These are phyloP conservation scores for Typha latifolia DNA, from an alignment of 176 grass and related monocot species.

Conservation along the genomic window DNA sequence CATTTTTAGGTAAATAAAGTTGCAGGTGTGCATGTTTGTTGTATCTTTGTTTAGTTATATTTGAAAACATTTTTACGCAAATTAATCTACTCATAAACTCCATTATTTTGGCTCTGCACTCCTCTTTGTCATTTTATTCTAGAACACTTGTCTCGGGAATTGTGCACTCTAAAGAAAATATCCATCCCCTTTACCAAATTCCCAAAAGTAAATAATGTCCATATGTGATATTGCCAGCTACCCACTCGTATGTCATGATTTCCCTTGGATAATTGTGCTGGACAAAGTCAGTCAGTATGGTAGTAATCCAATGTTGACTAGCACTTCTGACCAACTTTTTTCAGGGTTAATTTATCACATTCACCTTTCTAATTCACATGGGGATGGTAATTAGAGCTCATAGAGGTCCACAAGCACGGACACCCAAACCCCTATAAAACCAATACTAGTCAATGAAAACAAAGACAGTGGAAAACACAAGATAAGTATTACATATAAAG, in stretches of 20 bases:
- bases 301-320: too few relatives aligned
- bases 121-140: constrained; percentile 8
- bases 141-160: constrained; percentile 6
- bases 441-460: constrained; percentile 7
- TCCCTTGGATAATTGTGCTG: neutral
- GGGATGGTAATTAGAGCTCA: constrained; percentile 23
- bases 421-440: constrained; percentile 35
- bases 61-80: neutral
- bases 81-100: neutral
- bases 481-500: constrained; percentile 27
- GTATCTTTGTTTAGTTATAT: constrained; percentile 18
- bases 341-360: constrained; percentile 14
- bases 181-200: constrained; percentile 15
- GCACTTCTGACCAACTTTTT: too few relatives aligned
- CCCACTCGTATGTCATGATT: too few relatives aligned
- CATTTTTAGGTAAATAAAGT: neutral
- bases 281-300: too few relatives aligned
- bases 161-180: constrained; percentile 18
- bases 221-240: constrained; percentile 34
- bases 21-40: constrained; percentile 18
- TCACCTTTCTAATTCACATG: constrained; percentile 18
- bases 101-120: neutral
- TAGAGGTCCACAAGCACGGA: constrained; percentile 33
- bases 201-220: constrained; percentile 25
- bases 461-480: constrained; percentile 45